Conservation (phyloP, 2,329 filamentous ascomycete species). For the Sporothrix globosa region DNA sequence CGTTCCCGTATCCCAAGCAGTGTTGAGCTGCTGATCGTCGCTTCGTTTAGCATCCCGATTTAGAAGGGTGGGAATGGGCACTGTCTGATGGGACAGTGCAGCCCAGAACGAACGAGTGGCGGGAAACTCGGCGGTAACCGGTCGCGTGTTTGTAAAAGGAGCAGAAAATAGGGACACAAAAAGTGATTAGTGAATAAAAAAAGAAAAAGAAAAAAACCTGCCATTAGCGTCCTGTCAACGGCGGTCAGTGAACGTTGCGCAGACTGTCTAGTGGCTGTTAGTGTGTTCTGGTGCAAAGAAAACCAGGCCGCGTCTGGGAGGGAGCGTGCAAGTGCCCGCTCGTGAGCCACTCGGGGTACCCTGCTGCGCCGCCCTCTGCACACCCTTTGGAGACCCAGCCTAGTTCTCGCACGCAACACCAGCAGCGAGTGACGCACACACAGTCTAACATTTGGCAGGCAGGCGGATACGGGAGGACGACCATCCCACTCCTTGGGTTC, state of each 20-base stretch:
- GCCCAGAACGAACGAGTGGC: conserved; percentile 4
- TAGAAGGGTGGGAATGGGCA: background rate
- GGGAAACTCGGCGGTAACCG: conserved; percentile 10
- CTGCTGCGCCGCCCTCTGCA: conserved; percentile 18
- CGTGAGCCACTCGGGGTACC: no score
- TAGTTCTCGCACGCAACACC: conserved; percentile 13
- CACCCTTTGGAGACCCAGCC: background rate
- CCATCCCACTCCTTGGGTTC: background rate
- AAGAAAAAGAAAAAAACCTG: background rate
- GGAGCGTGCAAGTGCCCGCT: background rate
- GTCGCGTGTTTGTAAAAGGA: background rate
- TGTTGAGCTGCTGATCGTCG: no score
- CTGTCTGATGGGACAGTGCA: background rate
- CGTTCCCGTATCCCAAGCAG: background rate
- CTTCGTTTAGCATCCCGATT: background rate
- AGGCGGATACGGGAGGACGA: background rate
- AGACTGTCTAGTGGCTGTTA: background rate
- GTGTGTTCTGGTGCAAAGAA: background rate
- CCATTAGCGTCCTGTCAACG: background rate
- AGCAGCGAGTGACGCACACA: conserved; percentile 23
- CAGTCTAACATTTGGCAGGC: background rate
- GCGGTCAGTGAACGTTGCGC: background rate
- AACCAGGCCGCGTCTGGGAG: background rate
- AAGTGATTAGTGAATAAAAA: no score
- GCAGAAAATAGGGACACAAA: background rate